Conservation (phyloP, 2,329 filamentous ascomycete genomes). For the Ustilaginoidea virens region DNA sequence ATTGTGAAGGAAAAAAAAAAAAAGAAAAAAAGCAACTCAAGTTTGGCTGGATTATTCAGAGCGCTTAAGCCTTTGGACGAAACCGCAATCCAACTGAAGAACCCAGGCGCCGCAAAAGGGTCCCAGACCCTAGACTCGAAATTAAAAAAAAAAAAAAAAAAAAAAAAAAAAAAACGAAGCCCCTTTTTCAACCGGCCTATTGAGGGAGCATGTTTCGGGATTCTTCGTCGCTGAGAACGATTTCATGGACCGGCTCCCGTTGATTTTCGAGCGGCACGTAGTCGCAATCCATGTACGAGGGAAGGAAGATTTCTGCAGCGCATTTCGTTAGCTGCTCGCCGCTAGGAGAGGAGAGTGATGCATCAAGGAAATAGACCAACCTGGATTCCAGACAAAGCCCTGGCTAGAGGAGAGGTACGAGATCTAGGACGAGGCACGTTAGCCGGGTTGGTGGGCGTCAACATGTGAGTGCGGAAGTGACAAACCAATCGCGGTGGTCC, state of each 20-base stretch:
- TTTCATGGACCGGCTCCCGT: slow-evolving; percentile 65
- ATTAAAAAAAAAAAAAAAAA: not conserved
- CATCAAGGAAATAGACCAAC: no score
- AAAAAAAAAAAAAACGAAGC: not conserved
- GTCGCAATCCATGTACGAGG: slow-evolving; percentile 61
- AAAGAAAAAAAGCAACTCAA: no score
- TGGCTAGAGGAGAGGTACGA: slow-evolving; percentile 68
- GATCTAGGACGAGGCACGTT: slow-evolving; percentile 36
- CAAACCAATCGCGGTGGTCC: slow-evolving; percentile 57
- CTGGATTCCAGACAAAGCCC: slow-evolving; percentile 72
- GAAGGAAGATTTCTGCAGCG: slow-evolving; percentile 58
- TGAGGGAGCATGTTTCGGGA: slow-evolving; percentile 51
- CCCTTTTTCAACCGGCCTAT: slow-evolving; percentile 21
- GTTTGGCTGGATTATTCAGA: no score
- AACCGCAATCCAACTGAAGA: no score
- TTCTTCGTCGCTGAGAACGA: slow-evolving; percentile 64
- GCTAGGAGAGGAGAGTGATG: not conserved
- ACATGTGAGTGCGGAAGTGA: slow-evolving; percentile 1
- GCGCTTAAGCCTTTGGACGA: no score
- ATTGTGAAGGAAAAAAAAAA: no score
- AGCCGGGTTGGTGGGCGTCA: no score
- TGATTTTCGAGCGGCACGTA: slow-evolving; percentile 61
- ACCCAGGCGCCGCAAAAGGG: no score
- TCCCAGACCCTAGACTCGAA: not conserved
- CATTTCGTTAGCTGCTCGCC: slow-evolving; percentile 4